These are phyloP conservation scores for Sporothrix inflata DNA, from an alignment of 2,329 filamentous ascomycete species.

Conservation along the genomic window DNA sequence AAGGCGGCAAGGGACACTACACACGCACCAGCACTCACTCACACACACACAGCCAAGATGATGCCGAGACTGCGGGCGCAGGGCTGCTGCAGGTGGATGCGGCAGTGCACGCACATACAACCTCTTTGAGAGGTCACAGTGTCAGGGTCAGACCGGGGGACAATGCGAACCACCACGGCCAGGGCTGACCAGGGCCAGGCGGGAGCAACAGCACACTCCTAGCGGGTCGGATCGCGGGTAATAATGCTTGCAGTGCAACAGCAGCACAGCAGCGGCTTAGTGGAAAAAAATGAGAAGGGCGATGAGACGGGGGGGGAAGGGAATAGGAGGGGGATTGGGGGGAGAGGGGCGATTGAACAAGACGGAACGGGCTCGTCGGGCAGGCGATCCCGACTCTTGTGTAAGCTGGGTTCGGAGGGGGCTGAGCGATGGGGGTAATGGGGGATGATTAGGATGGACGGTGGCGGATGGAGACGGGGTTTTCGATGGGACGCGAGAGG, in stretches of 20 bases:
- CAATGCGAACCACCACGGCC: background rate
- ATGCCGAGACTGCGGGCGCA: background rate
- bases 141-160: background rate
- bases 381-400: slow-evolving; percentile 7
- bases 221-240: slow-evolving; percentile 3
- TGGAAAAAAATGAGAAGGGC: background rate
- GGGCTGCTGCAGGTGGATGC: background rate
- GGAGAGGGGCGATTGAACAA: background rate
- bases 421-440: no score
- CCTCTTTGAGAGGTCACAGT: background rate
- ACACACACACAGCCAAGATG: background rate
- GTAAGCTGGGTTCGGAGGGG: no score
- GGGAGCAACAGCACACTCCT: background rate
- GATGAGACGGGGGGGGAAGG: background rate
- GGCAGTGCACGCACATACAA: background rate
- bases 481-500: background rate
- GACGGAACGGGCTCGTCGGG: background rate
- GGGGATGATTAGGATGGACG: background rate
- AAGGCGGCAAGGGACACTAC: background rate
- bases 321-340: background rate
- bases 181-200: background rate
- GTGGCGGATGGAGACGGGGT: background rate
- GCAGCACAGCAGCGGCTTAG: background rate
- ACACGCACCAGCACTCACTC: background rate
- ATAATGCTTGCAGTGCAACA: background rate